Evolutionary conservation across 345 rosid species (phyloP).

Genomic region (Eutrema heterophyllum): DNA sequence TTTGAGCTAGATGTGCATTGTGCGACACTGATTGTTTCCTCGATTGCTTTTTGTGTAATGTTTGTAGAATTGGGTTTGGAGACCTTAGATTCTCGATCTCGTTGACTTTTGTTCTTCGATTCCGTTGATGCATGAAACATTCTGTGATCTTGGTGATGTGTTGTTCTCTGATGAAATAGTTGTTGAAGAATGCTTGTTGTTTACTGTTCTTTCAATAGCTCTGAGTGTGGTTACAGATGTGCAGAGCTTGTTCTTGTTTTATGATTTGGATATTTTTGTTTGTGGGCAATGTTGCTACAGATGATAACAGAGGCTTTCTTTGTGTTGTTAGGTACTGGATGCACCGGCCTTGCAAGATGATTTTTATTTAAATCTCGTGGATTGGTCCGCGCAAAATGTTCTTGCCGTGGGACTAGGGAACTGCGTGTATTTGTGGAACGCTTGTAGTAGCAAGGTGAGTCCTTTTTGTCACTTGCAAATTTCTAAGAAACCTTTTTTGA

Average conservation of each 20-base stretch:
- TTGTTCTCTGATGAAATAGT: not conserved
- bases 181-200: not conserved
- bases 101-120: not conserved
- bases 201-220: not conserved
- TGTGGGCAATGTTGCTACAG: not conserved
- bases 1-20: not conserved
- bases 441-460: conserved; percentile 92
- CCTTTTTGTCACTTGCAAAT: not conserved
- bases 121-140: not conserved
- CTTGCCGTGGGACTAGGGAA: conserved; percentile 91
- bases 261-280: not conserved
- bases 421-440: conserved; percentile 97
- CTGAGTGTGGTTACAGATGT: not conserved
- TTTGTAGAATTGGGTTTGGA: conserved; percentile 5
- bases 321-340: conserved; percentile 65
- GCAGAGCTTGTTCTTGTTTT: not conserved
- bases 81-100: not conserved
- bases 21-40: not conserved
- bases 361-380: conserved; percentile 90
- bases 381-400: conserved; percentile 92
- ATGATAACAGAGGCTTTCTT: conserved; percentile 18
- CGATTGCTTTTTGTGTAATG: conserved; percentile 6
- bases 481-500: not conserved
- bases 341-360: conserved; percentile 99
- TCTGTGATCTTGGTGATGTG: conserved; percentile 11